Evolutionary conservation across 768 basidiomycete species (phyloP).

Genomic region (Leccinum longicurvipes): DNA sequence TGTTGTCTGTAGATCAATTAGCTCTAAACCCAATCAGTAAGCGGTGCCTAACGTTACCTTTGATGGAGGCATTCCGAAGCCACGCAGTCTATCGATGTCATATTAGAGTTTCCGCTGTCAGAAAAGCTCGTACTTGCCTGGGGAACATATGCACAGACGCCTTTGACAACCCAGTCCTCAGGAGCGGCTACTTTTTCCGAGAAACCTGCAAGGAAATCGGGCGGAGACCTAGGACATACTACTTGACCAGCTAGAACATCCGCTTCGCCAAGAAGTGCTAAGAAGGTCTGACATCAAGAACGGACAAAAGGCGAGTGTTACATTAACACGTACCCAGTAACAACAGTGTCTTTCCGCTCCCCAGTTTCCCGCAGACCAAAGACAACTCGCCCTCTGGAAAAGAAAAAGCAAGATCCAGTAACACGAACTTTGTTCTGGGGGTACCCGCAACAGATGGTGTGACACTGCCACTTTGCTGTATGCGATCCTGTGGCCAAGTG

Average conservation of each 20-base stretch:
- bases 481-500: constrained; percentile 85
- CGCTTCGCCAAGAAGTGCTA: constrained; percentile 66
- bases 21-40: constrained; percentile 37
- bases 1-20: constrained; percentile 48
- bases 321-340: constrained; percentile 48
- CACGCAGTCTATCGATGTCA: constrained; percentile 46
- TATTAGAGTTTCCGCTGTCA: constrained; percentile 3
- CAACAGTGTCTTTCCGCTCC: constrained; percentile 84
- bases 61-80: constrained; percentile 65
- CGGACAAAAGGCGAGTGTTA: neutral
- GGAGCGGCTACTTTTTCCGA: constrained; percentile 37
- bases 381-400: constrained; percentile 81
- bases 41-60: constrained; percentile 15
- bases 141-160: constrained; percentile 85
- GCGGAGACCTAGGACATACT: constrained; percentile 79
- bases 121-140: constrained; percentile 41
- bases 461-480: constrained; percentile 38
- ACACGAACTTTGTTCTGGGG: constrained; percentile 73
- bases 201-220: constrained; percentile 69
- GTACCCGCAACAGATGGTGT: constrained; percentile 62
- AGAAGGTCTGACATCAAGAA: constrained; percentile 7
- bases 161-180: constrained; percentile 73
- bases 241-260: constrained; percentile 71
- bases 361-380: constrained; percentile 85
- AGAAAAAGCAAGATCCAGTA: constrained; percentile 71